Evolutionary conservation across 192 early-diverging fungal species (phyloP).

Genomic region (Coemansia sp.): DNA sequence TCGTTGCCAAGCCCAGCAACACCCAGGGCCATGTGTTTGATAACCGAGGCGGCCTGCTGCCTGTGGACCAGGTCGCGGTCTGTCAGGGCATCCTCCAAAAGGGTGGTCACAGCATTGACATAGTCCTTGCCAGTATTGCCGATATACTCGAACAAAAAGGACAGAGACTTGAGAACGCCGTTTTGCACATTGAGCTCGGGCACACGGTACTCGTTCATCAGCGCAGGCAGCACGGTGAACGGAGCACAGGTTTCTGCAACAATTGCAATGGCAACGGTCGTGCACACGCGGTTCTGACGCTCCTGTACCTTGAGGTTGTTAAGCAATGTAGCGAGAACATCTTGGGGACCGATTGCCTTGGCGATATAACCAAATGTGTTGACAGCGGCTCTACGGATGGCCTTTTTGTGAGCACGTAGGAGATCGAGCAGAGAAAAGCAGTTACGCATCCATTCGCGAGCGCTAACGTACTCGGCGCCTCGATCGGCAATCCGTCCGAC

Average conservation of each 20-base stretch:
- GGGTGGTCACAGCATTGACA: slow-evolving; percentile 91
- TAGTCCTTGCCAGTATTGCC: slow-evolving; percentile 98
- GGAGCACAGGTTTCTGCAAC: slow-evolving; percentile 97
- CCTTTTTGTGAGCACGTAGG: slow-evolving; percentile 93
- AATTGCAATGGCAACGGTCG: slow-evolving; percentile 97
- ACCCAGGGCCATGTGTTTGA: slow-evolving; percentile 95
- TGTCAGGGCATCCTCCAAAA: slow-evolving; percentile 94
- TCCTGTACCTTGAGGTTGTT: slow-evolving; percentile 99
- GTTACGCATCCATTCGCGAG: slow-evolving; percentile 99
- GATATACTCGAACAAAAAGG: slow-evolving; percentile 99
- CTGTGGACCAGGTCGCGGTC: slow-evolving; percentile 98
- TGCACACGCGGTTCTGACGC: slow-evolving; percentile 98
- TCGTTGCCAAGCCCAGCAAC: slow-evolving; percentile 90
- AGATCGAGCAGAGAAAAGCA: slow-evolving; percentile 98
- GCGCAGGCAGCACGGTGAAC: slow-evolving; percentile 94
- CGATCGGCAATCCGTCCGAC: slow-evolving; percentile 98
- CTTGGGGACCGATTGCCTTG: slow-evolving; percentile 98
- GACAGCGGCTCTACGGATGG: slow-evolving; percentile 92
- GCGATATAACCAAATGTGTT: slow-evolving; percentile 99
- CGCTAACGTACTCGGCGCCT: slow-evolving; percentile 91
- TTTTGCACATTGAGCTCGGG: slow-evolving; percentile 99
- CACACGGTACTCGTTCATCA: slow-evolving; percentile 99
- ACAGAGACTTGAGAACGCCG: slow-evolving; percentile 91
- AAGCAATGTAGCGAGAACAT: slow-evolving; percentile 94
- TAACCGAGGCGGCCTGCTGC: slow-evolving; percentile 92